Evolutionary conservation across 352 stramenopile genomes (phyloP), one percentile per base, ranked within the genome.

Genomic region (Paralagenidium karlingii): DNA sequence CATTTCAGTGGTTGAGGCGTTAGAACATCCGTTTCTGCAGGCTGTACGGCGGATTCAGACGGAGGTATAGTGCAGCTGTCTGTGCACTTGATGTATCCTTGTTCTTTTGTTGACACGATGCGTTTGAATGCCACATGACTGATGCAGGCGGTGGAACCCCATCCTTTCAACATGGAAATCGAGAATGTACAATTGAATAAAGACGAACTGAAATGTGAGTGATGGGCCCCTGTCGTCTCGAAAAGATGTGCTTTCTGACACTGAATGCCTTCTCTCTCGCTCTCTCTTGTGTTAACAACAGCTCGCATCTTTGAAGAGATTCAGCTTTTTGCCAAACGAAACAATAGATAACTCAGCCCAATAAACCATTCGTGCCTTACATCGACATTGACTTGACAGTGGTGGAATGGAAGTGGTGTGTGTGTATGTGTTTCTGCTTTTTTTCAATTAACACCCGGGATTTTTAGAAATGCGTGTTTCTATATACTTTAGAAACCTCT

Each of bases 111-210:
- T 40, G 16, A 40, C n/a, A 37, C 12, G 18, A 3, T 42, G 20
- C 5, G 16, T 20, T 7, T 8, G 3, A 36, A 3, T 36, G 16
- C 22, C 22, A 47, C 19, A 30, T 45, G 42, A 16, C 21, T 39
- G 16, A 18, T 31, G 11, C 38, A 47, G 51, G 66, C 55, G 16
- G 65, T 78, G 43, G 76, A 89, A 52, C 13, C 38, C 16, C 77
- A 86, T 38, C 74, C 76, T n/a, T 84, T 92, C 40, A 60, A 71
- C 40, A 93, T 93, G 79, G 76, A 89, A 38, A 89, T 93, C 54
- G 79, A 93, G 40, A 89, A 93, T 36, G 74, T 90, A 13, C 69
- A 60, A 24, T 45, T 93, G 22, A 70, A 88, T 53, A 88, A 88
- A 53, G 74, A 83, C 7, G 58, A 73, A 20, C 47, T 93, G n/a